phyloP scores from a whole-genome alignment of 352 stramenopile genomes.

The Globisporangium radiosum region DNA sequence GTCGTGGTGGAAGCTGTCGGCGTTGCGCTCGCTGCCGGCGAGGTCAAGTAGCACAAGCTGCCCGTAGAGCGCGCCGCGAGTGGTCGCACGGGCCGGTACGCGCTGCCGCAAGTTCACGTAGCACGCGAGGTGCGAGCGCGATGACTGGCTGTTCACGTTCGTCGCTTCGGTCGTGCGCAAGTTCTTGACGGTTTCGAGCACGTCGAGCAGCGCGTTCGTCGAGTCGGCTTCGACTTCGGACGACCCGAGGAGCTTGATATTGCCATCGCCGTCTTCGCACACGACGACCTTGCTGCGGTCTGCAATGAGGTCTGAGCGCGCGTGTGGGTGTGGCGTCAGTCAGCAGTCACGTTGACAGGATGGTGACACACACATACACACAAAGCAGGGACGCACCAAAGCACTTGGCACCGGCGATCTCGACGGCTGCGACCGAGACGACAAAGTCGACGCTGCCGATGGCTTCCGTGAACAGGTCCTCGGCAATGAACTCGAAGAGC shows the following conservation, averaged over 20 bases:
- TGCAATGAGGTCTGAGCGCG: background rate
- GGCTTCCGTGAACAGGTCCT: slow-evolving; percentile 50
- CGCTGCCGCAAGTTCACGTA: slow-evolving; percentile 45
- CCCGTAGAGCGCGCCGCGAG: background rate
- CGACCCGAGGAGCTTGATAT: slow-evolving; percentile 56
- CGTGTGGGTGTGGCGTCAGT: slow-evolving; percentile 29
- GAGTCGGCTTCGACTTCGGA: slow-evolving; percentile 45
- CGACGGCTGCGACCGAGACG: slow-evolving; percentile 43
- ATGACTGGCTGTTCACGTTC: slow-evolving; percentile 68
- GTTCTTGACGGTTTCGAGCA: slow-evolving; percentile 60
- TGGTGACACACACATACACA: slow-evolving; percentile 15
- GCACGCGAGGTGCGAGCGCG: slow-evolving; percentile 62
- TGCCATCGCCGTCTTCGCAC: slow-evolving; percentile 62
- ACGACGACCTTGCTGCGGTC: slow-evolving; percentile 19
- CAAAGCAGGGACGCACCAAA: slow-evolving; percentile 3
- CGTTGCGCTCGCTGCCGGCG: slow-evolving; percentile 67
- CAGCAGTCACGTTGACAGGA: slow-evolving; percentile 80
- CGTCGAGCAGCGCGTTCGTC: slow-evolving; percentile 48
- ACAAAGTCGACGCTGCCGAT: slow-evolving; percentile 43
- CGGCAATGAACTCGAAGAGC: slow-evolving; percentile 53
- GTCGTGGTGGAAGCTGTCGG: slow-evolving; percentile 76
- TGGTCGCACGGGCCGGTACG: background rate
- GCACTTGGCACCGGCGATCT: slow-evolving; percentile 63
- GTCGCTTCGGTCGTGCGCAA: slow-evolving; percentile 77
- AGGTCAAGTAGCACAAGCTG: slow-evolving; percentile 32